Percentiles rank a stretch among this genome's conserved stretches.
Conservation (phyloP, 2,329 filamentous ascomycete genomes). For the Didymosphaeria variabile region DNA sequence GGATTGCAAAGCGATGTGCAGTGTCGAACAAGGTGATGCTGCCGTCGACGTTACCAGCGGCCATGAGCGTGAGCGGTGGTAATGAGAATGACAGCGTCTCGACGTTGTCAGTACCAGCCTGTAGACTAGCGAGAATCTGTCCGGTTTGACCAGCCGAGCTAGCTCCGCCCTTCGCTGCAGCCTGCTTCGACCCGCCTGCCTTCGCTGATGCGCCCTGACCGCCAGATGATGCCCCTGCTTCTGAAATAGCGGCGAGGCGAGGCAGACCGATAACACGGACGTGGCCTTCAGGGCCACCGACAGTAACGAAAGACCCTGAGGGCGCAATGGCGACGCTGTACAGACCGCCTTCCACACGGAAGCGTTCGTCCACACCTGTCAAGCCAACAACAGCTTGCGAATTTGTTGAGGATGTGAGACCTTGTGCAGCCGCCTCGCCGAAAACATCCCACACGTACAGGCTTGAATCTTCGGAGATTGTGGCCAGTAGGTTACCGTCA, state of each 20-base stretch:
- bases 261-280: conserved; percentile 88
- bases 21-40: conserved; percentile 87
- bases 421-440: conserved; percentile 75
- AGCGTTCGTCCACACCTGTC: conserved; percentile 84
- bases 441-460: conserved; percentile 95
- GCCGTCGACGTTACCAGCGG: conserved; percentile 71
- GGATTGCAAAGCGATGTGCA: conserved; percentile 84
- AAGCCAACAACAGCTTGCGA: conserved; percentile 76
- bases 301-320: conserved; percentile 79
- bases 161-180: conserved; percentile 49
- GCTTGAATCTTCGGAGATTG: conserved; percentile 86
- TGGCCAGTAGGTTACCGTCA: conserved; percentile 85
- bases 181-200: conserved; percentile 56
- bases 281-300: conserved; percentile 86
- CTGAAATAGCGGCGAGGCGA: conserved; percentile 57
- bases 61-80: conserved; percentile 68
- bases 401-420: conserved; percentile 63
- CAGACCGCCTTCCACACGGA: conserved; percentile 88
- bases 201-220: conserved; percentile 60
- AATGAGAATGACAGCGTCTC: conserved; percentile 76
- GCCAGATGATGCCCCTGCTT: conserved; percentile 50
- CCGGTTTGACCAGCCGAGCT: conserved; percentile 63
- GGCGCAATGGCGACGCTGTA: conserved; percentile 89
- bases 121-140: conserved; percentile 81
- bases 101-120: conserved; percentile 80